These are phyloP conservation scores for Termitomyces sp. DNA, from an alignment of 768 basidiomycete species.

Conservation along the genomic window DNA sequence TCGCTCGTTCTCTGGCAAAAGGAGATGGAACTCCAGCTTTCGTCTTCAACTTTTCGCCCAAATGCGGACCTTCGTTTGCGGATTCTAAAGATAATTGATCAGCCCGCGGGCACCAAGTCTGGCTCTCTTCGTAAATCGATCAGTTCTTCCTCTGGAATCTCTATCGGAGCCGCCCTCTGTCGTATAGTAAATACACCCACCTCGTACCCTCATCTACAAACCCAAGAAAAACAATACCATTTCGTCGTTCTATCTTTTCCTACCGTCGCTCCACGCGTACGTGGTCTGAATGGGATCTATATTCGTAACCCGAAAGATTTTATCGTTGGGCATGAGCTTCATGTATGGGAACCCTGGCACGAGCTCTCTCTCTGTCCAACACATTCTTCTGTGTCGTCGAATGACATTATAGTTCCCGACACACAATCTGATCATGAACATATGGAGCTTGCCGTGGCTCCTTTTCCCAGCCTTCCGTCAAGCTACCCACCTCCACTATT, in stretches of 20 bases:
- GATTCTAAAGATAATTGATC: conserved; percentile 36
- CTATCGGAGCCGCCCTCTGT: conserved; percentile 37
- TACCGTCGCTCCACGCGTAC: conserved; percentile 13
- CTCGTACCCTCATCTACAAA: conserved; percentile 7
- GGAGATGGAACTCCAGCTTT: conserved; percentile 32
- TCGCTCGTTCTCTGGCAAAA: conserved; percentile 47
- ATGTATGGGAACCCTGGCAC: conserved; percentile 49
- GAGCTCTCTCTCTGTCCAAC: conserved; percentile 23
- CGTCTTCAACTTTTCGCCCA: conserved; percentile 21
- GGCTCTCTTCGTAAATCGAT: conserved; percentile 22
- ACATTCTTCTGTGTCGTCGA: not conserved
- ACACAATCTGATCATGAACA: not conserved
- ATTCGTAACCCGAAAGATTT: conserved; percentile 32
- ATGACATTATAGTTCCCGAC: not conserved
- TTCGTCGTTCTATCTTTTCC: conserved; percentile 33
- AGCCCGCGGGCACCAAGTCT: conserved; percentile 18
- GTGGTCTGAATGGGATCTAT: conserved; percentile 13
- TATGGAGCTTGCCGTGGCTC: not conserved
- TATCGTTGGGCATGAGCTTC: conserved; percentile 31
- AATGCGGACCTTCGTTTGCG: conserved; percentile 38
- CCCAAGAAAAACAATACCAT: conserved; percentile 15
- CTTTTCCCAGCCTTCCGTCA: conserved; percentile 15
- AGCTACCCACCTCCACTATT: conserved; percentile 20
- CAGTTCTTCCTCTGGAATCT: conserved; percentile 15
- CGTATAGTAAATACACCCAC: conserved; percentile 21